Evolutionary conservation across 140 eudicot genomes (phyloP).

Genomic region (Stevia rebaudiana): DNA sequence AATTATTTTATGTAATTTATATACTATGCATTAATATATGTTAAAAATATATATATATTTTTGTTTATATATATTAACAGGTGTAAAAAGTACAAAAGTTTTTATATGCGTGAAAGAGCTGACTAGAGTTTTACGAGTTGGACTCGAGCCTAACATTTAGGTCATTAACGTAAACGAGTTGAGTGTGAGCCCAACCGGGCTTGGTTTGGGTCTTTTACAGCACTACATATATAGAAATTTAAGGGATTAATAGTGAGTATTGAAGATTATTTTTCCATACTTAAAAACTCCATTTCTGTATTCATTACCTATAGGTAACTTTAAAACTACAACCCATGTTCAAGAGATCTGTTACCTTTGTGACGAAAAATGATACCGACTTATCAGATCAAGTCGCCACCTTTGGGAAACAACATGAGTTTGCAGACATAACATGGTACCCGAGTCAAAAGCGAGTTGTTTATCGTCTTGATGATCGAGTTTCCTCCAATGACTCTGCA

Average conservation of each 20-base stretch:
- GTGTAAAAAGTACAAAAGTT: too few species aligned
- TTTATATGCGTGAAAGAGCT: too few species aligned
- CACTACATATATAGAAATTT: too few species aligned
- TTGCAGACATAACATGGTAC: slow-evolving; percentile 67
- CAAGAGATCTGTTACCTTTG: slow-evolving; percentile 55
- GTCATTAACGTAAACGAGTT: too few species aligned
- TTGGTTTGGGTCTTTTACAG: too few species aligned
- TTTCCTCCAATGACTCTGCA: slow-evolving; percentile 42
- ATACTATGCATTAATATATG: too few species aligned
- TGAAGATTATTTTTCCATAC: neutral
- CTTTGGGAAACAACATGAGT: slow-evolving; percentile 65
- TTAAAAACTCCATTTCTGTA: neutral
- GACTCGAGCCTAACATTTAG: too few species aligned
- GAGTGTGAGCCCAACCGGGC: too few species aligned
- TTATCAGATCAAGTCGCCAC: slow-evolving; percentile 39
- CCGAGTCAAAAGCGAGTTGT: slow-evolving; percentile 57
- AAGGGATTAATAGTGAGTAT: neutral
- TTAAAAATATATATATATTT: too few species aligned
- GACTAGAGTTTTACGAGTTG: too few species aligned
- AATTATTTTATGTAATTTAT: too few species aligned
- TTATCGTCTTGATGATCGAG: slow-evolving; percentile 69
- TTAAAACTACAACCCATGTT: slow-evolving; percentile 58
- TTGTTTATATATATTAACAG: too few species aligned
- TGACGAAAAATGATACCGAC: slow-evolving; percentile 36
- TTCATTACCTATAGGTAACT: slow-evolving; percentile 45